Evolutionary conservation across 805 yeast genomes (phyloP), one percentile per base, ranked within the genome.

Genomic region (Myxozyma sirexii): DNA sequence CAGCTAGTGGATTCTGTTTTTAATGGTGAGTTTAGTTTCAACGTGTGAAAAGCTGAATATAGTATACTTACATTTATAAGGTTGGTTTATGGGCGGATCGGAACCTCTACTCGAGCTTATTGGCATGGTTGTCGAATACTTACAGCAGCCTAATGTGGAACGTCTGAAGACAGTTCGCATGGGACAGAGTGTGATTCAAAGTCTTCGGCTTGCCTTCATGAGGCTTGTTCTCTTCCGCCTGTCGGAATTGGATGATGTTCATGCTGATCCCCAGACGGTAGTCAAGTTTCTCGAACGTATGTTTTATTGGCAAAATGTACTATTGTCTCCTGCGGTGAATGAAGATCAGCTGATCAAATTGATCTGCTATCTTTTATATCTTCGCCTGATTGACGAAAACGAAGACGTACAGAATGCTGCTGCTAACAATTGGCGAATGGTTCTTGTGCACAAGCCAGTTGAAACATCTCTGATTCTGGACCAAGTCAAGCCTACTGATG

Each of bases 1-100:
- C 67, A 62, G 24, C 19, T 58, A 13, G 66, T 58, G 6, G 67
- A 63, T 27, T 51, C 63, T 13, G 61, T 63, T 1, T 63, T 54
- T 37, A 58, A 54, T 48, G 66, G 65, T 56, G 53, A 24, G 64
- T 46, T n/a, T 12, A 23, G 13, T n/a, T 2, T 24, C 38, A 13
- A 23, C 3, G 21, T 46, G 33, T n/a, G n/a, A n/a, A 23, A 29
- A 7, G 7, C 33, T 21, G 6, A 10, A 2, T 19, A 4, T 19
- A 13, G 10, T 15, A 44, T 31, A 15, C 17, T 35, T 15, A 27
- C 26, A 13, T 15, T n/a, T 10, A n/a, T 5, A 21, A 62, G 67
- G 68, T 15, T 55, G 64, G 55, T 61, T 65, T 44, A 43, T 65
- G 12, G 67, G 64, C 10, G 68, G 68, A 7, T 64, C 67, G 3